Base-by-base conservation (phyloP, 164 flowering plant genomes). In the Vitis rotundifolia region DNA sequence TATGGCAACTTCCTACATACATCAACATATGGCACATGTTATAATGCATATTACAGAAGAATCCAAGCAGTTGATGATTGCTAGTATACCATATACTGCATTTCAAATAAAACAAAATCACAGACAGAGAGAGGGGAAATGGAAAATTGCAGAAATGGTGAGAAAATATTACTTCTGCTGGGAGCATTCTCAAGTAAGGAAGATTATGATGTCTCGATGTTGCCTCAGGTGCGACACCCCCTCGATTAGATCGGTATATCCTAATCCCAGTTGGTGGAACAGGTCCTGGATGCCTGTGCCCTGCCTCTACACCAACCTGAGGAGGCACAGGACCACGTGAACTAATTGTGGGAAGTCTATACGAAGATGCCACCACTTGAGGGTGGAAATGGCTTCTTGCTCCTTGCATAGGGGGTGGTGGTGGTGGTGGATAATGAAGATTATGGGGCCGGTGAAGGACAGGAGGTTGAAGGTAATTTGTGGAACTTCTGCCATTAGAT, bases 1-100 rank as follows among this genome's bases (percentile, higher is more conserved):
- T 26, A 91, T 67, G 15, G 91, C 94, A 72, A 86, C 86, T 59
- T 84, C 96, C 97, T 90, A 63, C 68, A 76, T 26, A 67, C 57
- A 75, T 61, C 47, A 71, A 22, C 9, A 37, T 5, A 37, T 37
- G 44, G 44, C 44, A 37, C 6, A 37, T 37, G 44, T 37, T 5
- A 31, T 19, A 22, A 22, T 37, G 44, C 44, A 37, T 6, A 37
- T 37, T 37, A 37, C 49, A 62, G 9, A 64, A 55, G 28, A 71
- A 22, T 10, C 49, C n/a, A 57, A 56, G 54, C 18, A 11, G 56
- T 31, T 37, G 44, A 37, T 3, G 44, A 37, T 5, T 6, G n/a
- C 29, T 22, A 61, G 11, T 0, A 61, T 22, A 22, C 31, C 8
- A 14, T 14, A 11, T 31, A 10, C 15, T 11, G 44, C 13, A 49